Conservation (phyloP, 306 rosid genomes). For the Lathyrus tuberosus region DNA sequence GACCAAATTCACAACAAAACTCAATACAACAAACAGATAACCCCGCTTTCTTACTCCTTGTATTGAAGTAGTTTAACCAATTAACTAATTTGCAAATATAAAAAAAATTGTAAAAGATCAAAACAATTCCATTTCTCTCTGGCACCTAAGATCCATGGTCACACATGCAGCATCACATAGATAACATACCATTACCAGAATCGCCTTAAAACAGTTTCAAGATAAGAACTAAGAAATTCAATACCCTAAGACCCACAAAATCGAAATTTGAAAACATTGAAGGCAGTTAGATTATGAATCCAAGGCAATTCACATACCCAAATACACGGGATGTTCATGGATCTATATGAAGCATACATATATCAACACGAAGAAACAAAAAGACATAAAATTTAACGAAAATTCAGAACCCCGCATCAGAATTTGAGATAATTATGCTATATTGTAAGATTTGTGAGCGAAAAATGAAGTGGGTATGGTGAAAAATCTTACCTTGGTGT, state of each 20-base stretch:
- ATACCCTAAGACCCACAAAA: neutral
- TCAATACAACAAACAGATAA: neutral
- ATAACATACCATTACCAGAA: neutral
- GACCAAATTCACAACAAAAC: neutral
- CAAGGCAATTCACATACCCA: neutral
- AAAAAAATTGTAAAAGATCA: slow-evolving; percentile 1
- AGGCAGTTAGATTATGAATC: slow-evolving; percentile 1
- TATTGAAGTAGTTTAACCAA: neutral
- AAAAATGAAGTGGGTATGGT: slow-evolving; percentile 21
- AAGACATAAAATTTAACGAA: slow-evolving; percentile 19
- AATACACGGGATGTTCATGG: neutral
- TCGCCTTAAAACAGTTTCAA: slow-evolving; percentile 1
- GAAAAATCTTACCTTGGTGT: slow-evolving; percentile 34
- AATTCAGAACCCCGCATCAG: slow-evolving; percentile 22
- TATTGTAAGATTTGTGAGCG: neutral
- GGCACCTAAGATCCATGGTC: slow-evolving; percentile 37
- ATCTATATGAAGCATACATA: neutral
- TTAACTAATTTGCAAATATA: neutral
- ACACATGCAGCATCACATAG: slow-evolving; percentile 20
- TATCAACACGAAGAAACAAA: neutral
- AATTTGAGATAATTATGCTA: neutral
- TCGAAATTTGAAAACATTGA: neutral
- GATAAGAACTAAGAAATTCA: neutral
- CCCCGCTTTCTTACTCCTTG: slow-evolving; percentile 44
- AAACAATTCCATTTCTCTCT: slow-evolving; percentile 22